Evolutionary conservation across 306 rosid genomes (phyloP).

Genomic region (Cicer chorassanicum): DNA sequence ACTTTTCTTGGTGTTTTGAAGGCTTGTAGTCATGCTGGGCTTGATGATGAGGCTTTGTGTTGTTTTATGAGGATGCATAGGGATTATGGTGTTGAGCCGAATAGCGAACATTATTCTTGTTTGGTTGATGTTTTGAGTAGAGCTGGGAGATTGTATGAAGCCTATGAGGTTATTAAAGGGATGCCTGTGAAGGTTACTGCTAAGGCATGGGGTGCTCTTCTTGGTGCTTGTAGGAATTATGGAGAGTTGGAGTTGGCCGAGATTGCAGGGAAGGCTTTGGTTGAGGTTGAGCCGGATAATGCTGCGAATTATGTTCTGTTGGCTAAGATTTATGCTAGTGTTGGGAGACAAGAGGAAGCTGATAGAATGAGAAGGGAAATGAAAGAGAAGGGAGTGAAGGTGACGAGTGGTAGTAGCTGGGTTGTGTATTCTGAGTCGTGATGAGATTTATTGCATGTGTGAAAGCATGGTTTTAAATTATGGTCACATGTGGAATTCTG

Average conservation of each 20-base stretch:
- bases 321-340: constrained; percentile 68
- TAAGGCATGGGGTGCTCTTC: constrained; percentile 83
- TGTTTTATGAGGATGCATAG: constrained; percentile 60
- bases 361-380: constrained; percentile 58
- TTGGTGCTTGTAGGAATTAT: constrained; percentile 74
- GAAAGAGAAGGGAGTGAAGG: constrained; percentile 65
- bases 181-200: constrained; percentile 83
- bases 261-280: constrained; percentile 69
- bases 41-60: constrained; percentile 69
- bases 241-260: constrained; percentile 72
- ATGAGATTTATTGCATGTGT: constrained; percentile 18
- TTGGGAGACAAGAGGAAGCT: constrained; percentile 76
- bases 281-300: constrained; percentile 75
- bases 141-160: constrained; percentile 75
- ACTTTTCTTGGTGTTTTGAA: constrained; percentile 73
- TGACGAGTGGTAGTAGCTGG: constrained; percentile 73
- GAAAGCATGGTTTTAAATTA: background rate
- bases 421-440: constrained; percentile 60
- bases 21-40: constrained; percentile 80
- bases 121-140: constrained; percentile 77
- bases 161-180: constrained; percentile 61
- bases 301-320: constrained; percentile 74
- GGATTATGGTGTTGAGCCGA: constrained; percentile 60
- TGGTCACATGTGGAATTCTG: too few species aligned
- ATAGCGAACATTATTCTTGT: constrained; percentile 82